Evolutionary conservation across 139 green algal genomes (phyloP).

Genomic region (Chlorella sp.): DNA sequence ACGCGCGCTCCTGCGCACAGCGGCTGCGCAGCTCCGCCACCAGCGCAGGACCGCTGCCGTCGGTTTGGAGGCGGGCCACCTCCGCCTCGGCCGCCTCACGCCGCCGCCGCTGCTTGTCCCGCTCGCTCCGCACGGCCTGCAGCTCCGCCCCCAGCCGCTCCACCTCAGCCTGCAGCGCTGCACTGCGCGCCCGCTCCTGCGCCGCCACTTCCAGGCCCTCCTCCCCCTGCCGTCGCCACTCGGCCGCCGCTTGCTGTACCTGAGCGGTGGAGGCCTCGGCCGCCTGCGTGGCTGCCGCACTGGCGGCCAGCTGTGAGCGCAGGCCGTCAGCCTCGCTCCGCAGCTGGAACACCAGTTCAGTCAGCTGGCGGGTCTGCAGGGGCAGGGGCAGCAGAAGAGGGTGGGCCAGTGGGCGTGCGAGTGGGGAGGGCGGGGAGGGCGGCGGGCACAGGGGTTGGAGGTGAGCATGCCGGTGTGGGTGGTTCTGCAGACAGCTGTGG

Average conservation of each 20-base stretch:
- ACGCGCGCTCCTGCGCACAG: background rate
- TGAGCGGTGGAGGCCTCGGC: background rate
- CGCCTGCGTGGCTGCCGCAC: background rate
- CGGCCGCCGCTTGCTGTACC: slow-evolving; percentile 16
- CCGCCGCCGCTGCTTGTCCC: slow-evolving; percentile 3
- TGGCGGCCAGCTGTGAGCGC: background rate
- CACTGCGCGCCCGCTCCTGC: background rate
- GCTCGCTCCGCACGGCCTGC: background rate
- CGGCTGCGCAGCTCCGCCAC: slow-evolving; percentile 3
- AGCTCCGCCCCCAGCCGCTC: background rate
- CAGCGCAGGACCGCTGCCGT: background rate
- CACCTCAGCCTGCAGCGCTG: background rate
- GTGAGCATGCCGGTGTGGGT: too few relatives aligned
- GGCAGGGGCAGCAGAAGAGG: too few relatives aligned
- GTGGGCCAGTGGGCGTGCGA: background rate
- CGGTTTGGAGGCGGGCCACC: background rate
- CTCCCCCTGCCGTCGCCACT: slow-evolving; percentile 28
- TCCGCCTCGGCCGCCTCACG: background rate
- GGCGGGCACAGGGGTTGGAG: too few relatives aligned
- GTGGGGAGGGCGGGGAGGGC: too few relatives aligned
- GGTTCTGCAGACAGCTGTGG: too few relatives aligned
- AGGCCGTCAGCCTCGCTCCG: slow-evolving; percentile 8
- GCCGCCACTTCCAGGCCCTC: background rate
- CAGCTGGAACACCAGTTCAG: slow-evolving; percentile 4
- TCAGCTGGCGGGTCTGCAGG: slow-evolving; percentile 14